Conservation (phyloP, 2,329 filamentous ascomycete genomes). For the Sporothrix phasma region DNA sequence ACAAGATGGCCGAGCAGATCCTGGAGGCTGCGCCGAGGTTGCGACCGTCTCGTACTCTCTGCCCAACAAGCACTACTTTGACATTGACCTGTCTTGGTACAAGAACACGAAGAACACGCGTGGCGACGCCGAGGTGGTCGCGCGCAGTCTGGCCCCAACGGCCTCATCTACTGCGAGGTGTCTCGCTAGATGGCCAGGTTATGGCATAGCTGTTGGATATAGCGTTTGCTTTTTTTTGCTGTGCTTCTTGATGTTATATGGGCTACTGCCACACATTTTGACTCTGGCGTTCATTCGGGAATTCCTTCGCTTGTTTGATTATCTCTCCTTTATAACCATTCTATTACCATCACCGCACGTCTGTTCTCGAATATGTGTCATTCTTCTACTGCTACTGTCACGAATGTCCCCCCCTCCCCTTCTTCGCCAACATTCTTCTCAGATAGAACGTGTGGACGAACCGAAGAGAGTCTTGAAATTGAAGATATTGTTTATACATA, state of each 20-base stretch:
- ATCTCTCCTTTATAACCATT: not conserved
- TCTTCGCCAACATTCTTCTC: too few species aligned
- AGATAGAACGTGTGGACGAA: too few species aligned
- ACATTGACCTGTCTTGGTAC: constrained; percentile 95
- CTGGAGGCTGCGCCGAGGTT: constrained; percentile 60
- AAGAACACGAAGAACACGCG: constrained; percentile 92
- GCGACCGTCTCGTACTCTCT: constrained; percentile 70
- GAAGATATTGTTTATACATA: not conserved
- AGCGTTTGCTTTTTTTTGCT: not conserved
- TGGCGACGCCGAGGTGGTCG: constrained; percentile 90
- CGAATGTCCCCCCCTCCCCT: too few species aligned
- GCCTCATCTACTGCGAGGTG: constrained; percentile 90
- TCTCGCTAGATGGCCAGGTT: constrained; percentile 35
- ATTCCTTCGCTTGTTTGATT: not conserved
- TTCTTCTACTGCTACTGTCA: too few species aligned
- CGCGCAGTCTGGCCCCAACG: constrained; percentile 85
- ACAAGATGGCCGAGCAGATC: constrained; percentile 91
- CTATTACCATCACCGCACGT: not conserved
- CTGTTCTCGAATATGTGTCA: not conserved
- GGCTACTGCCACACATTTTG: not conserved
- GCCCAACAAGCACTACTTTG: constrained; percentile 98
- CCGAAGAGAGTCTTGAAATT: not conserved
- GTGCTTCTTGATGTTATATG: not conserved
- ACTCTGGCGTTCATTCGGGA: not conserved
- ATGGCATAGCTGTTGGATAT: not conserved